phyloP scores from a whole-genome alignment of 345 rosid species.

The Arabidopsis suecica region DNA sequence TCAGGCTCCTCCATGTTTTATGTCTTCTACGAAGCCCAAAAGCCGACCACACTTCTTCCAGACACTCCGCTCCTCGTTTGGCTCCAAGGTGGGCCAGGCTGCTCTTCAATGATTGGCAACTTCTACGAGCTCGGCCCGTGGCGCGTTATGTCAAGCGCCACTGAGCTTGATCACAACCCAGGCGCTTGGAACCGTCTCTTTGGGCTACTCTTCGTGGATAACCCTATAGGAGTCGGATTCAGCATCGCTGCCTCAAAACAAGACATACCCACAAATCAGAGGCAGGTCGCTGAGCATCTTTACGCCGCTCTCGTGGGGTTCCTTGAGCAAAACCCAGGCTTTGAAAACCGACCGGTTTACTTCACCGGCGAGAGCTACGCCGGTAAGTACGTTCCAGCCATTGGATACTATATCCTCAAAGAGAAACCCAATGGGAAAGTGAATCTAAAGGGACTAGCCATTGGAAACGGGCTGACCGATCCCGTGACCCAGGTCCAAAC shows the following conservation, averaged over 20 bases:
- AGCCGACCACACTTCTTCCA: slow-evolving; percentile 48
- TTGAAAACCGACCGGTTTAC: slow-evolving; percentile 62
- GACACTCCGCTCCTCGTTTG: slow-evolving; percentile 77
- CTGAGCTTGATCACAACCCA: slow-evolving; percentile 53
- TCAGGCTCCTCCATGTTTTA: slow-evolving; percentile 73
- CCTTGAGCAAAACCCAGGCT: slow-evolving; percentile 50
- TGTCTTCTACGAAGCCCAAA: slow-evolving; percentile 79
- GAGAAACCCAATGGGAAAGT: slow-evolving; percentile 51
- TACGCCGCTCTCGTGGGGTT: slow-evolving; percentile 62
- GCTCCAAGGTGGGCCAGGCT: slow-evolving; percentile 96
- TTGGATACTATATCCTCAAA: slow-evolving; percentile 69
- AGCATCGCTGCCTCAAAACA: slow-evolving; percentile 64
- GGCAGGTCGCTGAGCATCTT: slow-evolving; percentile 63
- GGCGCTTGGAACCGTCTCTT: slow-evolving; percentile 88
- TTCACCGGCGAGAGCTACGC: slow-evolving; percentile 87
- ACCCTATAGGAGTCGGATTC: slow-evolving; percentile 87
- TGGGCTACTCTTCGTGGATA: slow-evolving; percentile 77
- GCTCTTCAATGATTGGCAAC: slow-evolving; percentile 93
- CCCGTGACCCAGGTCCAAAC: slow-evolving; percentile 63
- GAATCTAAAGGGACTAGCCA: slow-evolving; percentile 70
- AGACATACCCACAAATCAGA: slow-evolving; percentile 72
- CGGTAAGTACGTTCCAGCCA: slow-evolving; percentile 79
- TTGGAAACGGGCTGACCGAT: slow-evolving; percentile 83
- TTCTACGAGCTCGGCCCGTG: slow-evolving; percentile 88
- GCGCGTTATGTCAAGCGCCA: slow-evolving; percentile 49